A percentile compares a stretch with the other conserved stretches of the same genome.
These are phyloP conservation scores for Dioscorea alata DNA, from an alignment of 106 monocot genomes.

Conservation along the genomic window DNA sequence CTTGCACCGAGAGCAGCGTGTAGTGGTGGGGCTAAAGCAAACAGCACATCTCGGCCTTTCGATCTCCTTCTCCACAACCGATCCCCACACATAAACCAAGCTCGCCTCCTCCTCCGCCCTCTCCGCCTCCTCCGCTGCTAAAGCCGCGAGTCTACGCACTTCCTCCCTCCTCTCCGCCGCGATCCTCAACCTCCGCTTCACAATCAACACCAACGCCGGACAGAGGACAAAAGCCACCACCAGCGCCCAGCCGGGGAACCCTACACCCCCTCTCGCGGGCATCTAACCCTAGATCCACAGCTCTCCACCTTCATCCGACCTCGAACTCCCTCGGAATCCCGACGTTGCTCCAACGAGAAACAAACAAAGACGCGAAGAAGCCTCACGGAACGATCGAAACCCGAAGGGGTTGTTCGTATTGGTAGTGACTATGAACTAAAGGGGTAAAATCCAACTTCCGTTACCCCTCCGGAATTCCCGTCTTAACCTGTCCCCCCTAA, in stretches of 20 bases:
- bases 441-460: too few relatives aligned
- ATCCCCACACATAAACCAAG: slow-evolving; percentile 1
- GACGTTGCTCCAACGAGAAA: too few relatives aligned
- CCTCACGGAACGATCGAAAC: too few relatives aligned
- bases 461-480: too few relatives aligned
- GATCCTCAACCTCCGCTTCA: slow-evolving; percentile 30
- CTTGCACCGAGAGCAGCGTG: slow-evolving; percentile 59
- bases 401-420: too few relatives aligned
- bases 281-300: slow-evolving; percentile 6
- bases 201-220: slow-evolving; percentile 10
- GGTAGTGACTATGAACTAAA: too few relatives aligned
- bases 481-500: too few relatives aligned
- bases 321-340: not conserved
- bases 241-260: slow-evolving; percentile 3
- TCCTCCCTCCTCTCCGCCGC: slow-evolving; percentile 42
- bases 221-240: slow-evolving; percentile 8
- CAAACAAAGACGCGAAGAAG: too few relatives aligned
- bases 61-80: not conserved
- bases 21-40: slow-evolving; percentile 45
- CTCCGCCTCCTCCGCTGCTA: slow-evolving; percentile 44
- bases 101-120: slow-evolving; percentile 41
- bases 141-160: slow-evolving; percentile 30
- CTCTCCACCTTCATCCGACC: not conserved
- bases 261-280: slow-evolving; percentile 1
- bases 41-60: slow-evolving; percentile 27